A percentile compares a stretch with the other conserved stretches of the same genome.
Evolutionary conservation across 805 yeast species (phyloP).

Genomic region (Sugiyamaella lignohabitans): DNA sequence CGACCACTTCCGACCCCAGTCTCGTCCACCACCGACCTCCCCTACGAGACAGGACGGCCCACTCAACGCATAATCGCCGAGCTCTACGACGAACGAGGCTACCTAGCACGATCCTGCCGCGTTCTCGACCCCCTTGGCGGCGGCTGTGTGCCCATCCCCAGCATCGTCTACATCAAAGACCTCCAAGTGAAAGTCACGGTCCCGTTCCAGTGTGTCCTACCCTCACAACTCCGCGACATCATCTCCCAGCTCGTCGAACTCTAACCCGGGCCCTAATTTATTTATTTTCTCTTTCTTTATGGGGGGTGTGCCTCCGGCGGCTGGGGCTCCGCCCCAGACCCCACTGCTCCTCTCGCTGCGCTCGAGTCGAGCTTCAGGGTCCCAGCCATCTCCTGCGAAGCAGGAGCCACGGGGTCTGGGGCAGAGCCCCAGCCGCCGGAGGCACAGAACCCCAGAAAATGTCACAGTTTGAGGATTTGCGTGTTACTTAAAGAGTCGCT

Average conservation of each 20-base stretch:
- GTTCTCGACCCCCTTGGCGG: conserved; percentile 32
- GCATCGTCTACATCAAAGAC: conserved; percentile 25
- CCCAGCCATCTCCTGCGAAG: not conserved
- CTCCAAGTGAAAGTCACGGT: not conserved
- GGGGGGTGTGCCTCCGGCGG: not conserved
- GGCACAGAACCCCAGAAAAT: no score
- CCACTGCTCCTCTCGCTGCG: not conserved
- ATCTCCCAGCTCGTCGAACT: conserved; percentile 3
- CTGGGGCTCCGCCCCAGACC: not conserved
- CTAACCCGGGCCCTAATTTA: no score
- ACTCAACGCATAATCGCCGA: not conserved
- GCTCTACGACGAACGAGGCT: conserved; percentile 20
- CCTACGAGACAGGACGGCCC: not conserved
- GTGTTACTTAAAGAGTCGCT: conserved; percentile 4
- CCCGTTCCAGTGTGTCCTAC: conserved; percentile 6
- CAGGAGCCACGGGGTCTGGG: not conserved
- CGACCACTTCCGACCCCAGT: not conserved
- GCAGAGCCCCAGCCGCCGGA: conserved; percentile 1
- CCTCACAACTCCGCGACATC: not conserved
- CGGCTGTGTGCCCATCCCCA: conserved; percentile 23
- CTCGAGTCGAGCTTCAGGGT: not conserved
- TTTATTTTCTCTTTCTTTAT: not conserved
- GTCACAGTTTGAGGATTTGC: no score
- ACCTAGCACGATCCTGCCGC: conserved; percentile 27
- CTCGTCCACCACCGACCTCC: not conserved